Base-by-base conservation (phyloP, 345 rosid genomes). In the Psidium friedrichsthalianum region DNA sequence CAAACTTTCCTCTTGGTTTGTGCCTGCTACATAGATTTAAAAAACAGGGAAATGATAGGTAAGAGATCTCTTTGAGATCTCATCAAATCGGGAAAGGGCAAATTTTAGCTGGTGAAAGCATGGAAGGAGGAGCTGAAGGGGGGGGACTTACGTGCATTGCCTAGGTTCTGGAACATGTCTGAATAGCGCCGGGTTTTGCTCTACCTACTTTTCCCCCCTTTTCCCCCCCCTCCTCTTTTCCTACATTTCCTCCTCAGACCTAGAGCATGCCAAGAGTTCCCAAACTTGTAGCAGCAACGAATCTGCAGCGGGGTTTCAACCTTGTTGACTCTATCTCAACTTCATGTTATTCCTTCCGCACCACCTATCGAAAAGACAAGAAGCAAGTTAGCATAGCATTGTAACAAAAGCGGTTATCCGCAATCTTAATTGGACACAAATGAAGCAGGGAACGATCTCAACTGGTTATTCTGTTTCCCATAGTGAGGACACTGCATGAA, bases 391-490 rank as follows among this genome's bases (percentile, higher is more conserved):
- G 47, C 9, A 58, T 24, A 57, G 47, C 9, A 58, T 20, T 21
- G 69, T 32, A 13, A 53, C 11, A 52, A 52, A 55, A 82, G 18
- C 59, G 14, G 49, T 9, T 9, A 5, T 53, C 9, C 5, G 22
- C 29, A 15, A 42, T 29, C 47, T 40, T 25, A 80, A 44, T 57
- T 15, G 4, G n/a, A 54, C 69, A 32, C 27, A 83, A 29, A 59
- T 32, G 10, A 25, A 25, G 36, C 64, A 56, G 47, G 82, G 22
- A 52, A n/a, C 44, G 16, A 27, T 74, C 24, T 90, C 57, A 91
- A 92, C 96, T 91, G 95, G 90, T 92, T 88, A 69, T 89, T 89
- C 74, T 91, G 91, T 86, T 89, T 90, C 86, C 88, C 90, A 51
- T 94, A 87, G 24, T 59, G 86, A 25, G 90, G 78, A 88, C 94